Conservation (phyloP, 2,329 filamentous ascomycete genomes). For the Dothistroma septosporum region DNA sequence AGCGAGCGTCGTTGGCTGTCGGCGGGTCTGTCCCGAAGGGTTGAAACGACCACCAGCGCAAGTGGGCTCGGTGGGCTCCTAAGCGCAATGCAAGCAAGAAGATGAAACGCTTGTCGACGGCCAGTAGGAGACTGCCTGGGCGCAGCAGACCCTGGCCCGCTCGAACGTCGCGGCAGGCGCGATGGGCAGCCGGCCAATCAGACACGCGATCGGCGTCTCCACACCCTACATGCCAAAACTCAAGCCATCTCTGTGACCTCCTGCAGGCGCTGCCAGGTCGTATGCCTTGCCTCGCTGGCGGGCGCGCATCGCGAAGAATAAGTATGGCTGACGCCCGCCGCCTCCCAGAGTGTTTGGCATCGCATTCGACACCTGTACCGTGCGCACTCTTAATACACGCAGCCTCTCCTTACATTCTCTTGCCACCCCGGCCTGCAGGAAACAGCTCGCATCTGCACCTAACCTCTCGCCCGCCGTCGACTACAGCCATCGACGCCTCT, state of each 20-base stretch:
- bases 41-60: constrained; percentile 14
- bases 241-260: constrained; percentile 15
- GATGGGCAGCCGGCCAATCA: constrained; percentile 15
- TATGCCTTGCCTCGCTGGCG: constrained; percentile 13
- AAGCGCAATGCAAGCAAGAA: constrained; percentile 17
- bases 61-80: constrained; percentile 11
- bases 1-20: constrained; percentile 17
- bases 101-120: constrained; percentile 10
- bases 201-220: constrained; percentile 1
- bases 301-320: constrained; percentile 7
- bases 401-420: constrained; percentile 14
- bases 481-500: constrained; percentile 18
- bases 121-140: constrained; percentile 10
- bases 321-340: constrained; percentile 10
- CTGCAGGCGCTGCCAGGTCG: constrained; percentile 12
- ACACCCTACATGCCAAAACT: constrained; percentile 7
- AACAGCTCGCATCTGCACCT: constrained; percentile 17
- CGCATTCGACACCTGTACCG: constrained; percentile 7
- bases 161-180: constrained; percentile 8
- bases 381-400: constrained; percentile 10
- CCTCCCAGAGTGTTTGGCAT: constrained; percentile 9
- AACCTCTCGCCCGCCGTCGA: constrained; percentile 16
- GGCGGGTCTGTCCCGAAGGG: constrained; percentile 5
- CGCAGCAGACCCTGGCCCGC: constrained; percentile 11
- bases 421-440: constrained; percentile 16